Evolutionary conservation across 768 basidiomycete genomes (phyloP), one percentile per base, ranked within the genome.

Genomic region (Psilocybe azurescens): DNA sequence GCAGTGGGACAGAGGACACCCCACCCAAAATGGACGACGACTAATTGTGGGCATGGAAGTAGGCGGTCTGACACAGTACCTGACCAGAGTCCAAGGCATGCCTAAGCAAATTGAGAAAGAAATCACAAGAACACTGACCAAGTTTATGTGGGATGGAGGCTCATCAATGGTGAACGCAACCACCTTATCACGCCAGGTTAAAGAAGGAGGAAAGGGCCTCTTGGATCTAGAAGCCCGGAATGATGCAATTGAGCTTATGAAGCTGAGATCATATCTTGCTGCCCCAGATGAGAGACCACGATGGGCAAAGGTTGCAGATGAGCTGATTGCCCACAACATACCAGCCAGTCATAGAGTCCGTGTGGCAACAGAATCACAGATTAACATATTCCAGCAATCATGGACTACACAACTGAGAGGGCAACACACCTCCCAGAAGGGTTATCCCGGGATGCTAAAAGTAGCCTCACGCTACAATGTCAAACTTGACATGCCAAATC

Each of bases 71-170:
- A 78, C 78, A 0, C 77, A 79, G 54, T 81, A 77, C 67, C 62
- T 74, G 0, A 71, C 75, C 0, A 49, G 66, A 44, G 77, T 76
- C 0, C 77, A 81, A 61, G 76, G 75, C 0, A 80, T 81, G 78
- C 78, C 78, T 0, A 52, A 63, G 16, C 11, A 48, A 0, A 63
- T 76, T 0, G 69, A 69, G 28, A 60, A 67, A 3, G n/a, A 29
- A 8, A 58, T 78, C 0, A 20, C 58, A 18, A 70, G 67, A 32
- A 64, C 36, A 3, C 69, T 69, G 3, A 18, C 64, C 1, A 58
- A 69, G 5, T 78, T 77, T 32, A 64, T 78, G 3, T 78, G 72
- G 72, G 59, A 63, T 2, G 60, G 66, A 0, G 30, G 41, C 14
- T 50, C 60, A 4, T 48, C 67, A 0, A 61, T 68, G 14, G 59